phyloP scores from a whole-genome alignment of 257 asterid genomes.

The Ophiorrhiza pumila region DNA sequence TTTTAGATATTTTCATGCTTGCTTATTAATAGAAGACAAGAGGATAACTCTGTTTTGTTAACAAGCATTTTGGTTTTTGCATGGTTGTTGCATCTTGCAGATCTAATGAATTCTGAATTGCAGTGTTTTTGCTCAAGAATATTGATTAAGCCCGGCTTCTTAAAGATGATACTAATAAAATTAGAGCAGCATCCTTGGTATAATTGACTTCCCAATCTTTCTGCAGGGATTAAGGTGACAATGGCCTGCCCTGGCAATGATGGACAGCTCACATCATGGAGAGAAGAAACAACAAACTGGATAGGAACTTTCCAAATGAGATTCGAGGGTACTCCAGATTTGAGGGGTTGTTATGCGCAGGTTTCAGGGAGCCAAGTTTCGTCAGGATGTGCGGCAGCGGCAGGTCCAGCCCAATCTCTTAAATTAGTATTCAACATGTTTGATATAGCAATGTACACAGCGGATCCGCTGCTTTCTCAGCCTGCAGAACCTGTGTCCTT shows the following conservation, averaged over 20 bases:
- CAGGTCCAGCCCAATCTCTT: constrained; percentile 52
- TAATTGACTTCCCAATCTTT: not conserved
- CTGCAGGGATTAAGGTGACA: constrained; percentile 65
- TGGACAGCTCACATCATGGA: constrained; percentile 49
- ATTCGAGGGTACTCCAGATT: constrained; percentile 64
- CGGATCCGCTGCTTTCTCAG: constrained; percentile 74
- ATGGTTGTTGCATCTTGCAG: not conserved
- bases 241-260: constrained; percentile 74
- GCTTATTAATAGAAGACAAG: no score
- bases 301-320: constrained; percentile 63
- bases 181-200: not conserved
- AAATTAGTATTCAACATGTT: constrained; percentile 58
- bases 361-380: constrained; percentile 48
- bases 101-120: not conserved
- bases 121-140: no score
- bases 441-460: constrained; percentile 60
- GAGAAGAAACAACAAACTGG: constrained; percentile 78
- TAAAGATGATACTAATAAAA: no score
- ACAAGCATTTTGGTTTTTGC: not conserved
- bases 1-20: not conserved
- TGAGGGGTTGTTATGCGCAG: constrained; percentile 62
- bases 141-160: no score
- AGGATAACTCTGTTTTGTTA: not conserved
- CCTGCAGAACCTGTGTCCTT: constrained; percentile 66
- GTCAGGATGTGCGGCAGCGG: constrained; percentile 50